These are phyloP conservation scores for Sorghum bicolor DNA, from an alignment of 176 grass and related monocot genomes.

Conservation along the genomic window Sorghum_bicolor_NCBIv3 NC_012875.2:55977501-55978000, in stretches of 20 bases:
- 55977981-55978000: constrained; percentile 18
- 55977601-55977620: constrained; percentile 11
- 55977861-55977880: constrained; percentile 25
- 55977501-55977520: background rate
- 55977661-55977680: background rate
- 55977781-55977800: constrained; percentile 33
- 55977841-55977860: background rate
- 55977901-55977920: constrained; percentile 35
- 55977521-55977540: background rate
- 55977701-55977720: constrained; percentile 26
- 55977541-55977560: background rate
- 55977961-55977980: constrained; percentile 28
- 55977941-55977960: constrained; percentile 18
- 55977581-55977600: constrained; percentile 2
- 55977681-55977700: background rate
- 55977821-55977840: constrained; percentile 35
- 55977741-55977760: constrained; percentile 31
- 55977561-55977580: background rate
- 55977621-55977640: constrained; percentile 23
- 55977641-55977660: background rate
- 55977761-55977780: constrained; percentile 45
- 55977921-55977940: constrained; percentile 41
- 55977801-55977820: constrained; percentile 37
- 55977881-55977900: constrained; percentile 20
- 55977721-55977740: background rate